Conservation (phyloP, 192 early-diverging fungal genomes). For the Coemansia furcata region DNA sequence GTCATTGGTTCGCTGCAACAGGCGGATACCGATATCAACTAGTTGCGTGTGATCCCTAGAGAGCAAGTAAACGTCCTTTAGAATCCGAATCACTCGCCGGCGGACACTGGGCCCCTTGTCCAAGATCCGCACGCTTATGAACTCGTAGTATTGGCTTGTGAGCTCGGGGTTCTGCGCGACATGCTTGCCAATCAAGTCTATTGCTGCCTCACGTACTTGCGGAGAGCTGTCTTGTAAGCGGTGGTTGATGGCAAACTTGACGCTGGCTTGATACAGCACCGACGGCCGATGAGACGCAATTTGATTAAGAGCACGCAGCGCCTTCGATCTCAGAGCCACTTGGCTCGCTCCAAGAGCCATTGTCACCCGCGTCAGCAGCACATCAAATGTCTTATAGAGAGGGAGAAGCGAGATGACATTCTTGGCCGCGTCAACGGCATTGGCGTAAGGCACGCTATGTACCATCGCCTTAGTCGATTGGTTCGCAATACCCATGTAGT, state of each 20-base stretch:
- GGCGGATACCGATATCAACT: constrained; percentile 68
- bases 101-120: constrained; percentile 88
- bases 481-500: constrained; percentile 32
- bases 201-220: constrained; percentile 84
- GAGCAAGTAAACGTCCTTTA: constrained; percentile 69
- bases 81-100: constrained; percentile 78
- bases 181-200: constrained; percentile 85
- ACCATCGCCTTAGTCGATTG: constrained; percentile 39
- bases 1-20: constrained; percentile 66
- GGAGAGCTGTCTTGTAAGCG: constrained; percentile 80
- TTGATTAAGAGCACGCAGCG: constrained; percentile 74
- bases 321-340: constrained; percentile 72
- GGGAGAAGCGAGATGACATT: constrained; percentile 54
- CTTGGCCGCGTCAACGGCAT: constrained; percentile 42
- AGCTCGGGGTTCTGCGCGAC: constrained; percentile 65
- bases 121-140: constrained; percentile 75
- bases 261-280: constrained; percentile 61
- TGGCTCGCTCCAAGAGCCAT: constrained; percentile 61
- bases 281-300: constrained; percentile 67
- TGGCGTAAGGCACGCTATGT: constrained; percentile 7
- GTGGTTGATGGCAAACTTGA: constrained; percentile 69
- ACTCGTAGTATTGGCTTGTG: constrained; percentile 72
- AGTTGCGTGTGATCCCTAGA: constrained; percentile 49
- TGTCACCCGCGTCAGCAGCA: constrained; percentile 64
- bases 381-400: constrained; percentile 69